Base-by-base conservation (phyloP, 2,329 filamentous ascomycete species). In the Fusarium solani-melongenae region DNA sequence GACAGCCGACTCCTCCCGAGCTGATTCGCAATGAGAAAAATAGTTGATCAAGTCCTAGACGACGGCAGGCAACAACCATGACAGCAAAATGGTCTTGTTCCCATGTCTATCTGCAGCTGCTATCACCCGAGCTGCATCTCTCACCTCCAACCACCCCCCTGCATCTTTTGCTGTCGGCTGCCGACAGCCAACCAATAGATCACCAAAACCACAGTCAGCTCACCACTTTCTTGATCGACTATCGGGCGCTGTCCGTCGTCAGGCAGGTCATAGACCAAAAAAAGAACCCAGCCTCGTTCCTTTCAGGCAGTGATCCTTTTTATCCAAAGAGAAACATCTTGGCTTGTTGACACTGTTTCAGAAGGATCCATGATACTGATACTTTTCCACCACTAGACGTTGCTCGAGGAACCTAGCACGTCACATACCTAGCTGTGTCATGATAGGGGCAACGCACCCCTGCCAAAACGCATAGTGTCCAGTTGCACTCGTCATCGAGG, bases 361-460 rank as follows among this genome's bases (percentile, higher is more conserved):
- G 41, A 22, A 49, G 29, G 27, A 34, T 49, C 34, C 61, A 55
- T 34, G 14, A 41, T 44, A 33, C 29, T 31, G 10, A 51, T 31
- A 31, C 46, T 31, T 51, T n/a, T 51, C 46, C 27, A 57, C 39
- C 33, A 49, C 27, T 33, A 27, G 15, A 29, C 63, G 71, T 73
- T 73, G 71, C 71, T 73, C 38, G 71, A 74, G 71, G 44, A 74
- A 73, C 71, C 49, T 61, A 69, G 65, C 71, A 73, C 71, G 60
- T 71, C 71, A 71, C 67, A 71, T 67, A 39, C 69, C 58, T 20
- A 34, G 34, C 36, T 53, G 29, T 38, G 31, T 44, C 34, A 34
- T 49, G 46, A 62, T 49, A 55, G 9, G 41, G 14, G n/a, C 8
- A 8, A 49, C 24, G 41, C 15, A 6, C 31, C 49, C 11, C 39